Base-by-base conservation (phyloP, 164 flowering plant species). In the Vitis rotundifolia region DNA sequence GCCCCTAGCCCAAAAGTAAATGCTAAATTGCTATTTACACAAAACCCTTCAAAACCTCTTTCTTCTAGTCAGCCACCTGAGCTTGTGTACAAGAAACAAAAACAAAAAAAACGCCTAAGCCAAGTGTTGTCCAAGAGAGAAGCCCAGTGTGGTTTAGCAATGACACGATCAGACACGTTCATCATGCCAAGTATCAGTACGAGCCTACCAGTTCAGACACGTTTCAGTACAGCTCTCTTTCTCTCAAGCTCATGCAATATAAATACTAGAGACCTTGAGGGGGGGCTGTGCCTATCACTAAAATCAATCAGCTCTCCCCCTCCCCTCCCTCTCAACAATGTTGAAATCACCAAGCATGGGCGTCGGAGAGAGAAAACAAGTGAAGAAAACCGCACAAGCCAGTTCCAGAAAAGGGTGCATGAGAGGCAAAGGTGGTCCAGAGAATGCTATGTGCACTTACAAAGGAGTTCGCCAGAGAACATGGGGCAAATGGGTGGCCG, bases 401-500 rank as follows among this genome's bases (percentile, higher is more conserved):
- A 81, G 85, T 22, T 83, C 92, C 0, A 84, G 91, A 59, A 90
- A 88, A 66, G 93, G 96, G 18, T 84, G 91, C 81, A 89, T 86
- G 90, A 76, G 89, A 68, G 91, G 93, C 12, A 90, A 87, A 76
- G 95, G 95, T 11, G 95, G 95, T 13, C 93, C 95, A 0, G 90
- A 90, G 79, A 90, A 90, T 67, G 87, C 88, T 14, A 12, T 69
- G 2, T 90, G 95, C 78, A 84, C 87, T 8, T 89, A 81, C 79
- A 89, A 85, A 68, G 93, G 93, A 2, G 91, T 89, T 0, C 75
- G 93, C 9, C 93, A 89, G 68, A 70, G 93, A 18, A 89, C 91
- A 5, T 89, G 93, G 93, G 93, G 93, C 11, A 89, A 89, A 68
- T 89, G 90, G 94, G 94, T 87, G 50, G 88, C 94, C 5, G 91